These are phyloP conservation scores for Cryoendolithus antarcticus DNA, from an alignment of 2,329 filamentous ascomycete species.

Conservation along the genomic window DNA sequence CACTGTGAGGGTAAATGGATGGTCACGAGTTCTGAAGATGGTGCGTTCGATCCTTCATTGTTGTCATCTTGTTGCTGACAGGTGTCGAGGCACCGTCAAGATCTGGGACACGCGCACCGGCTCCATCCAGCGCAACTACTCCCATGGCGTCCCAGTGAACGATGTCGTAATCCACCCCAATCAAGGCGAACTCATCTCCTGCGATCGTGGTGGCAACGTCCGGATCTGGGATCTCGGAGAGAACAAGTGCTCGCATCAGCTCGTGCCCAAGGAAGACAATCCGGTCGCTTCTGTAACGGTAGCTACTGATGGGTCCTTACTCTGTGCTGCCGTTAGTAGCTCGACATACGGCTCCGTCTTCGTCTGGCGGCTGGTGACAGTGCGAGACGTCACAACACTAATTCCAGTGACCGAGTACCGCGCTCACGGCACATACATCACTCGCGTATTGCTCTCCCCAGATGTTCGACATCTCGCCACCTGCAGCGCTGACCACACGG, in stretches of 20 bases:
- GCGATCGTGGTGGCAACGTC: slow-evolving; percentile 83
- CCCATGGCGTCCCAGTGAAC: slow-evolving; percentile 78
- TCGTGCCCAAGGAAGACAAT: slow-evolving; percentile 92
- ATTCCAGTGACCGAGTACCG: slow-evolving; percentile 80
- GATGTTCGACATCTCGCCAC: slow-evolving; percentile 91
- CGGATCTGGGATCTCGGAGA: slow-evolving; percentile 93
- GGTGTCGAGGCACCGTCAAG: slow-evolving; percentile 55
- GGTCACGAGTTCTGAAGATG: slow-evolving; percentile 94
- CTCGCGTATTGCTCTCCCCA: slow-evolving; percentile 77
- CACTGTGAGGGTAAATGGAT: slow-evolving; percentile 99
- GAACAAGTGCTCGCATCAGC: slow-evolving; percentile 91
- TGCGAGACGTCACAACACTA: slow-evolving; percentile 68
- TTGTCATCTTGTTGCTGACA: slow-evolving; percentile 3
- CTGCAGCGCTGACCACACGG: slow-evolving; percentile 85
- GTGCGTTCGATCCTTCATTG: slow-evolving; percentile 24
- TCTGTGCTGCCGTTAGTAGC: slow-evolving; percentile 70
- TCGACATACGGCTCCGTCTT: slow-evolving; percentile 87
- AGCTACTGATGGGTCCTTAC: slow-evolving; percentile 80
- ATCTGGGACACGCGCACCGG: slow-evolving; percentile 90
- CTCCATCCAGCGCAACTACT: slow-evolving; percentile 82
- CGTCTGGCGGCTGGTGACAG: slow-evolving; percentile 87
- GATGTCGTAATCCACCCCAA: slow-evolving; percentile 99
- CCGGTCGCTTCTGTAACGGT: slow-evolving; percentile 91
- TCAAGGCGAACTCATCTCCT: slow-evolving; percentile 94
- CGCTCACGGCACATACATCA: slow-evolving; percentile 87